phyloP scores from a whole-genome alignment of 148 eudicot species.

The Vaccinium vitisidaea region DNA sequence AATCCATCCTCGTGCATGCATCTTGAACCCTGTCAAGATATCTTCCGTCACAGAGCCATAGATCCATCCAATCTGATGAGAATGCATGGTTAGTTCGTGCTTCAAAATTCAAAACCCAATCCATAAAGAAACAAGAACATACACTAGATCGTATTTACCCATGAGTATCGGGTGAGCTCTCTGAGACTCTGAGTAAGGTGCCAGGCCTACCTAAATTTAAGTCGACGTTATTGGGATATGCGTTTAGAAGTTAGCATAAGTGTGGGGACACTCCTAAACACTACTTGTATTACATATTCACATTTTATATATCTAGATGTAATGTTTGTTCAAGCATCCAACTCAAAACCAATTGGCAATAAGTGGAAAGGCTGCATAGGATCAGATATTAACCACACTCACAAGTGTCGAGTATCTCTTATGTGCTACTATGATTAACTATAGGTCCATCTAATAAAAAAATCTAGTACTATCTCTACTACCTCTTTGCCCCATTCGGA shows the following conservation, averaged over 20 bases:
- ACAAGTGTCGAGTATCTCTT: background rate
- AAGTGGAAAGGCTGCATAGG: no score
- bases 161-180: background rate
- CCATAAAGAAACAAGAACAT: background rate
- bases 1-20: slow-evolving; percentile 81
- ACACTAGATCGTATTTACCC: background rate
- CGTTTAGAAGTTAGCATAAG: background rate
- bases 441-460: background rate
- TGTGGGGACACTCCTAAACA: background rate
- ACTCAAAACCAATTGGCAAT: no score
- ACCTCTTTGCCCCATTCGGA: slow-evolving; percentile 99
- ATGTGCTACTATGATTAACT: background rate
- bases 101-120: slow-evolving; percentile 1
- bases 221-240: background rate
- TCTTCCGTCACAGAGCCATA: slow-evolving; percentile 84
- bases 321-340: no score
- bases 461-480: slow-evolving; percentile 6
- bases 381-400: background rate
- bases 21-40: slow-evolving; percentile 79
- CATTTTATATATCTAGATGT: background rate
- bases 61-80: slow-evolving; percentile 75
- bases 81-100: background rate
- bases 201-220: background rate
- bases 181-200: background rate
- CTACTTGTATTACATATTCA: background rate